Conservation (phyloP, 106 monocot genomes). For the Dendrobium nobile region DNA sequence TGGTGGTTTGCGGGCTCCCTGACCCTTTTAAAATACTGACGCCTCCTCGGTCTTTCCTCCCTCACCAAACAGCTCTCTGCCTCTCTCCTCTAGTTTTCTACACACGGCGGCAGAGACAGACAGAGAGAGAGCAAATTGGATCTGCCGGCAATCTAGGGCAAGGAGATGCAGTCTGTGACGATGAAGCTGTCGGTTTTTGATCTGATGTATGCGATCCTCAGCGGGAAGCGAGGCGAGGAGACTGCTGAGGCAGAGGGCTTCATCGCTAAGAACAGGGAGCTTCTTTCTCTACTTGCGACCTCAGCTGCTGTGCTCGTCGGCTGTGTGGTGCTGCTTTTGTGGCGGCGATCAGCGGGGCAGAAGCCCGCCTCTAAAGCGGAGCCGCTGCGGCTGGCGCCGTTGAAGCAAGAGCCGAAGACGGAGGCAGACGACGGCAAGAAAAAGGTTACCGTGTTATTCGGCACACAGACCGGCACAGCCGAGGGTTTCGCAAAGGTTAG, state of each 20-base stretch:
- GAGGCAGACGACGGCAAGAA: conserved; percentile 73
- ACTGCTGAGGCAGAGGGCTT: conserved; percentile 10
- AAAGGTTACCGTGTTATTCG: conserved; percentile 83
- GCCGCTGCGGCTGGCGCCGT: conserved; percentile 29
- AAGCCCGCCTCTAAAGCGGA: conserved; percentile 20
- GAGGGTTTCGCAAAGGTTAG: conserved; percentile 79
- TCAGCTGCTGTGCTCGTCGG: conserved; percentile 51
- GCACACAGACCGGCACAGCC: conserved; percentile 66
- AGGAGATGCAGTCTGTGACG: conserved; percentile 17
- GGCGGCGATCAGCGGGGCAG: conserved; percentile 21
- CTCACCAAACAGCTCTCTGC: background rate
- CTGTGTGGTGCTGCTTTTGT: conserved; percentile 46
- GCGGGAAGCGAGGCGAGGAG: conserved; percentile 12
- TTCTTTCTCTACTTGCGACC: conserved; percentile 37
- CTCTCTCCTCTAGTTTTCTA: background rate
- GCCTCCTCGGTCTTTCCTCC: background rate
- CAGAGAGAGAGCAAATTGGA: background rate
- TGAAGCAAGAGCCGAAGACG: conserved; percentile 24
- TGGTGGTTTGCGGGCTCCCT: background rate
- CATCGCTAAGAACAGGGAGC: conserved; percentile 12
- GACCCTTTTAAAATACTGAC: background rate
- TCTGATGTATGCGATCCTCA: conserved; percentile 45
- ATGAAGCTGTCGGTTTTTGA: conserved; percentile 58
- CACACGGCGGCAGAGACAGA: background rate
- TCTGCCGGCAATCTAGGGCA: background rate